phyloP scores from a whole-genome alignment of 2,329 filamentous ascomycete species.

The Colletotrichum melonis region DNA sequence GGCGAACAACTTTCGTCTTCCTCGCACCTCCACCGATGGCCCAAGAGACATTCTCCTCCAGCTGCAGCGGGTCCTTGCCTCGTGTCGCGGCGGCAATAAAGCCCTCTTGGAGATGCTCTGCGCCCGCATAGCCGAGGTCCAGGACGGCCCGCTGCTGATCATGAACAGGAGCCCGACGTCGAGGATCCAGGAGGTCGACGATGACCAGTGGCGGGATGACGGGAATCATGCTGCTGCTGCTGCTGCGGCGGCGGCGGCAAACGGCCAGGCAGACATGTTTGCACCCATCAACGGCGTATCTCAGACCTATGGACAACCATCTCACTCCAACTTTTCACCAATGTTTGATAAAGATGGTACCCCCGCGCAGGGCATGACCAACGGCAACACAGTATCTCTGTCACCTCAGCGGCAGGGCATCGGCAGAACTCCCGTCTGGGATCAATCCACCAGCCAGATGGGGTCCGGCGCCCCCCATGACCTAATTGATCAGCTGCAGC shows the following conservation, averaged over 20 bases:
- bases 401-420: conserved; percentile 12
- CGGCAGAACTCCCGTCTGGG: conserved; percentile 3
- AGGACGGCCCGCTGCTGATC: conserved; percentile 17
- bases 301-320: conserved; percentile 1
- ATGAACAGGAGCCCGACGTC: conserved; percentile 5
- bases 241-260: not conserved
- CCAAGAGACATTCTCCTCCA: conserved; percentile 50
- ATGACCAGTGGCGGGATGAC: conserved; percentile 21
- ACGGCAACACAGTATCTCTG: not conserved
- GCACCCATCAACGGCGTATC: not conserved
- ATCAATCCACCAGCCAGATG: conserved; percentile 3
- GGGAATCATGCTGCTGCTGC: not conserved
- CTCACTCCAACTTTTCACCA: conserved; percentile 16
- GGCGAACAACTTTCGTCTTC: conserved; percentile 41
- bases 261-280: conserved; percentile 3
- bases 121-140: conserved; percentile 33
- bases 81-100: conserved; percentile 55
- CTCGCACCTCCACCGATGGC: conserved; percentile 19
- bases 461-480: conserved; percentile 16
- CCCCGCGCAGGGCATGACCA: not conserved
- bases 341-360: conserved; percentile 13
- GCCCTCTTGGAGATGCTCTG: conserved; percentile 49
- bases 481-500: conserved; percentile 24
- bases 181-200: conserved; percentile 32
- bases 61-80: conserved; percentile 52